phyloP scores from a whole-genome alignment of 805 yeast species.

The Lipomyces mesembrius region DNA sequence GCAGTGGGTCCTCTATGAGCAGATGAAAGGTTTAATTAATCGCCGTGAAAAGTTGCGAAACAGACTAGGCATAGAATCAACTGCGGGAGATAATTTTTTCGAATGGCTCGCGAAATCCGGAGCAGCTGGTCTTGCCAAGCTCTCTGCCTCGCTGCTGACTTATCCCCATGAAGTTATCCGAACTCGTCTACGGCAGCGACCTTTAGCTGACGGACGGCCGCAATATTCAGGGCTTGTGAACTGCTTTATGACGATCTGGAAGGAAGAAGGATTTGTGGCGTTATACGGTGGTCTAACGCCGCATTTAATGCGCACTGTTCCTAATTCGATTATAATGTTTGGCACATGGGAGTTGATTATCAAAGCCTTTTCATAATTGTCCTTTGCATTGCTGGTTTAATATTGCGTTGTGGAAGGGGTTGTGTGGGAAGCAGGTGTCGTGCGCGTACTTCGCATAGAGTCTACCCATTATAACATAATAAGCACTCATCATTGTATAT shows the following conservation, averaged over 20 bases:
- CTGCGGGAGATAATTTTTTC: conserved; percentile 63
- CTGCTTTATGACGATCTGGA: conserved; percentile 80
- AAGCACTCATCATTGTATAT: neutral
- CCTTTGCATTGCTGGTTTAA: neutral
- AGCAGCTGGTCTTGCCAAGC: conserved; percentile 95
- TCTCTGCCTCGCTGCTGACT: conserved; percentile 87
- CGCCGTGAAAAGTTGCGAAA: conserved; percentile 50
- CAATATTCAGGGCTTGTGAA: conserved; percentile 90
- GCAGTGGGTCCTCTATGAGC: conserved; percentile 97
- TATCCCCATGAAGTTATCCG: conserved; percentile 98
- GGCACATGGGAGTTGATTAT: conserved; percentile 96
- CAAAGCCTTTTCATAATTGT: conserved; percentile 48
- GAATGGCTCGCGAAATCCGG: conserved; percentile 98
- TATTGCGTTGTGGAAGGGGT: neutral
- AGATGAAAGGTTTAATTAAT: conserved; percentile 75
- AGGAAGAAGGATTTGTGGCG: conserved; percentile 89
- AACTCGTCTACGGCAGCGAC: conserved; percentile 94
- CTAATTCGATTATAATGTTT: conserved; percentile 97
- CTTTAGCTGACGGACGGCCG: conserved; percentile 73
- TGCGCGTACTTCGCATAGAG: neutral
- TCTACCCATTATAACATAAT: neutral
- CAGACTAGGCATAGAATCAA: conserved; percentile 45
- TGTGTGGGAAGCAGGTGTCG: neutral
- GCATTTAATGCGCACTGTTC: conserved; percentile 93
- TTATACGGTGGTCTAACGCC: conserved; percentile 99